These are phyloP conservation scores for Tulasnella sp. DNA, from an alignment of 768 basidiomycete species.

Conservation along the genomic window DNA sequence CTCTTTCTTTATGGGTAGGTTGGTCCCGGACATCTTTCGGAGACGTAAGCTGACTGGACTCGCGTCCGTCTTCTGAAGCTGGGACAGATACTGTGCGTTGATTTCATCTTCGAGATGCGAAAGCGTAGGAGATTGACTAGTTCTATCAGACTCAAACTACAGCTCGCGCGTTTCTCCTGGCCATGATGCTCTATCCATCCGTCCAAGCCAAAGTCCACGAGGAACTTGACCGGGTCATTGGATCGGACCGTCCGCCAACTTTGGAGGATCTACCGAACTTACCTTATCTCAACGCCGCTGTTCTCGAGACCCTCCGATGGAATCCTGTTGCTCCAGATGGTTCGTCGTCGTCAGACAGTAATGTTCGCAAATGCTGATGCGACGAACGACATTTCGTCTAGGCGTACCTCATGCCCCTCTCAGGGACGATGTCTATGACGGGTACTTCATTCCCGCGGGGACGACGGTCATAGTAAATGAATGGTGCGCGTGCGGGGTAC, in stretches of 20 bases:
- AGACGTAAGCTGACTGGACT: not conserved
- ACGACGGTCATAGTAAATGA: not conserved
- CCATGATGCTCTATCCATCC: conserved; percentile 28
- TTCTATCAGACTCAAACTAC: not conserved
- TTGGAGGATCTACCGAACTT: conserved; percentile 16
- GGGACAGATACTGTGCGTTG: not conserved
- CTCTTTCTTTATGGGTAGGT: not conserved
- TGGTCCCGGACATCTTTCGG: not conserved
- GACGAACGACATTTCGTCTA: not conserved
- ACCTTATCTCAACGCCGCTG: conserved; percentile 17
- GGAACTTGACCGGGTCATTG: conserved; percentile 27
- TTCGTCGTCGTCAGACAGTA: not conserved
- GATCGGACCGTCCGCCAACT: conserved; percentile 22
- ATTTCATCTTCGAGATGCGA: no score
- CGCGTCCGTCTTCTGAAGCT: not conserved
- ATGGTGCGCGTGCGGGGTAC: not conserved
- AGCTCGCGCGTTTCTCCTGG: conserved; percentile 11
- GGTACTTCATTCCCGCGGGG: not conserved
- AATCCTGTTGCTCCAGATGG: conserved; percentile 6
- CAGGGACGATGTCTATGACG: conserved; percentile 14
- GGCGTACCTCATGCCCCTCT: not conserved
- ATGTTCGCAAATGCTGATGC: not conserved
- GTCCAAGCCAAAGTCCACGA: conserved; percentile 29
- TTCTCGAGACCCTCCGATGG: conserved; percentile 18
- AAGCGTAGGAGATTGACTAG: not conserved